Percentiles rank a stretch among this genome's conserved stretches.
Conservation (phyloP, 2,329 filamentous ascomycete genomes). For the Arthrinium puccinioides region DNA sequence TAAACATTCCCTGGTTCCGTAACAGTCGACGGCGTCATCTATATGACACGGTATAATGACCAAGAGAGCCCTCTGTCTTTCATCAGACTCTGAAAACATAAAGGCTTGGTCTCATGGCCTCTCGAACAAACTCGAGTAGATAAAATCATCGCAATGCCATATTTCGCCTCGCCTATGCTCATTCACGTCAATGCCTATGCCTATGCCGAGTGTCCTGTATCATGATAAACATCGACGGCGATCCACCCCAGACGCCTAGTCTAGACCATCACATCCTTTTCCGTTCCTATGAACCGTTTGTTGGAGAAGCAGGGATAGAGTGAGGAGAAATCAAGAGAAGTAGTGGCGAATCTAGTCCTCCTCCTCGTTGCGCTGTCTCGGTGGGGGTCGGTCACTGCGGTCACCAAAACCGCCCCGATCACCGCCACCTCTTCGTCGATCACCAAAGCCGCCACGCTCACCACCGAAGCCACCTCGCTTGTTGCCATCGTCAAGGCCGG, state of each 20-base stretch:
- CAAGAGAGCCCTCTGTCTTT: too few relatives aligned
- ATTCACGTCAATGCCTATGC: too few relatives aligned
- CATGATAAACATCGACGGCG: too few relatives aligned
- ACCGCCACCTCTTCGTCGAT: constrained; percentile 17
- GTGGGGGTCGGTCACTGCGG: constrained; percentile 22
- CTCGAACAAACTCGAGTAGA: too few relatives aligned
- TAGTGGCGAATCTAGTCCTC: constrained; percentile 42
- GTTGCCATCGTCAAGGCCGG: constrained; percentile 28
- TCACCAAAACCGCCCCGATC: constrained; percentile 19
- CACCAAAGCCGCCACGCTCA: too few relatives aligned
- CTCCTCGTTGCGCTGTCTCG: constrained; percentile 45
- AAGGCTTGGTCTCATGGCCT: too few relatives aligned
- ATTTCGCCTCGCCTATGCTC: too few relatives aligned
- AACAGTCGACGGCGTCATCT: too few relatives aligned
- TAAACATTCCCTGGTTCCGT: too few relatives aligned
- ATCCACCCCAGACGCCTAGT: constrained; percentile 2
- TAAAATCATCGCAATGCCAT: background rate
- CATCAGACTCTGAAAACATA: too few relatives aligned
- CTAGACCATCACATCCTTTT: constrained; percentile 1
- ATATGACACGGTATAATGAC: too few relatives aligned
- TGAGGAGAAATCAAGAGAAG: constrained; percentile 11
- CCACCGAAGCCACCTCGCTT: constrained; percentile 25
- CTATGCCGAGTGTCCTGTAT: too few relatives aligned
- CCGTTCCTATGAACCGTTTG: constrained; percentile 1
- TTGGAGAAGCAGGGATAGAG: constrained; percentile 1